These are phyloP conservation scores for Hypoxylon perforatum DNA, from an alignment of 495 filamentous ascomycete genomes.

Conservation along the genomic window DNA sequence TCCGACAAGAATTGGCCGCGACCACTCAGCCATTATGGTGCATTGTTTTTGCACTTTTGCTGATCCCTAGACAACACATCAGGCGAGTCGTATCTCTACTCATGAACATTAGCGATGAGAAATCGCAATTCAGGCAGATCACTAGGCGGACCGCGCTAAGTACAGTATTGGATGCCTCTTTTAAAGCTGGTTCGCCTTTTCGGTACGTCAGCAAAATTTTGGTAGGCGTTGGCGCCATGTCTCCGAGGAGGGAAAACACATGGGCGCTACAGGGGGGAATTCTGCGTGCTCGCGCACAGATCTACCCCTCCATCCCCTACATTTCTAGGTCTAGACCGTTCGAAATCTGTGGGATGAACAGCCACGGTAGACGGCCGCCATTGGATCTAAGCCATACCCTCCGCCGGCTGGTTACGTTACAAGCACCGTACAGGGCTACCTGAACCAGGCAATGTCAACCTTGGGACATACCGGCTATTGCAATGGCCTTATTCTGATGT, in stretches of 20 bases:
- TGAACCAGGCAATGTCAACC: constrained; percentile 6
- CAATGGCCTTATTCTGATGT: constrained; percentile 39
- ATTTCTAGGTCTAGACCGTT: constrained; percentile 25
- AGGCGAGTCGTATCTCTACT: constrained; percentile 10
- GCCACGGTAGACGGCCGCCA: not conserved
- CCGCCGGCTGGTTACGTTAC: constrained; percentile 2
- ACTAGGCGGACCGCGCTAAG: constrained; percentile 28
- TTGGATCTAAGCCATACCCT: not conserved
- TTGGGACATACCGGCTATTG: not conserved
- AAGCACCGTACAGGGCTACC: not conserved
- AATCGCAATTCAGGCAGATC: constrained; percentile 30
- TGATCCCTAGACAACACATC: constrained; percentile 17
- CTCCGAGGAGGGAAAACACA: constrained; percentile 7
- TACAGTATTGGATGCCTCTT: constrained; percentile 23
- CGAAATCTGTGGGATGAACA: not conserved
- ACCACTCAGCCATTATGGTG: constrained; percentile 18
- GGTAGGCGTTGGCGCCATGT: not conserved
- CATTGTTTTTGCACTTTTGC: not conserved
- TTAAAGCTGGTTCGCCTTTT: constrained; percentile 8
- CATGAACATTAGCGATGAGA: constrained; percentile 1
- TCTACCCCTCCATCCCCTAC: constrained; percentile 2
- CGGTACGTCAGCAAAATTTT: not conserved
- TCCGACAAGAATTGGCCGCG: constrained; percentile 5
- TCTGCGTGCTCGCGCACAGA: constrained; percentile 9
- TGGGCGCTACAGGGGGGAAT: constrained; percentile 11